These are phyloP conservation scores for Trichoderma atrobrunneum DNA, from an alignment of 2,329 filamentous ascomycete genomes.

Conservation along the genomic window DNA sequence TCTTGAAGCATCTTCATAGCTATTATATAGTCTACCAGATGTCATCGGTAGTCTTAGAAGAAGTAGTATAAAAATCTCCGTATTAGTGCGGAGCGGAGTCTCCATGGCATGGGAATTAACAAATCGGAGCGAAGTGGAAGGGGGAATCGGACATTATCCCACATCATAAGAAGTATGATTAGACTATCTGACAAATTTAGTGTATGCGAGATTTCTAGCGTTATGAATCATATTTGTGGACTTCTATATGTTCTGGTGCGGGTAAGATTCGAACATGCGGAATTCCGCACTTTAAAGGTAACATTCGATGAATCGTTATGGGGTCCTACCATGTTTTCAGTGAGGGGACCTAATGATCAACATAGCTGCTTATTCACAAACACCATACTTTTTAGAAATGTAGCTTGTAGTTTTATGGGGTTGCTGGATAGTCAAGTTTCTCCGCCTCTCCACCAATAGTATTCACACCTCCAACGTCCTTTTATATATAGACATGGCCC, in stretches of 20 bases:
- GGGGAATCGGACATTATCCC: not conserved
- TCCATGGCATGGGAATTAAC: not conserved
- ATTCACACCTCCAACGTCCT: not conserved
- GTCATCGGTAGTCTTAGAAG: not conserved
- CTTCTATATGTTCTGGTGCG: not conserved
- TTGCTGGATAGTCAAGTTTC: not conserved
- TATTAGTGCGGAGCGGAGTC: not conserved
- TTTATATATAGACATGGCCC: not conserved
- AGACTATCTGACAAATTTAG: not conserved
- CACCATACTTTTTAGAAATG: not conserved
- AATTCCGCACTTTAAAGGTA: not conserved
- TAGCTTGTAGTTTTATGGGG: not conserved
- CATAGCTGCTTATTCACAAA: not conserved
- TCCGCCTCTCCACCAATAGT: not conserved
- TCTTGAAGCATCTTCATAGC: not conserved
- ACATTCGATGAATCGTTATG: not conserved
- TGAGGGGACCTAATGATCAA: not conserved
- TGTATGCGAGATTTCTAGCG: not conserved
- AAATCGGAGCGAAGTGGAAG: not conserved
- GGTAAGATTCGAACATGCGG: not conserved
- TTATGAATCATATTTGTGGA: not conserved
- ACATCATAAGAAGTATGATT: not conserved
- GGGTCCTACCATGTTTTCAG: not conserved
- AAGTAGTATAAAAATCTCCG: not conserved
- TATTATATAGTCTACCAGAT: not conserved